phyloP scores from a whole-genome alignment of 164 flowering plant species.

The Vitis amurensis region DNA sequence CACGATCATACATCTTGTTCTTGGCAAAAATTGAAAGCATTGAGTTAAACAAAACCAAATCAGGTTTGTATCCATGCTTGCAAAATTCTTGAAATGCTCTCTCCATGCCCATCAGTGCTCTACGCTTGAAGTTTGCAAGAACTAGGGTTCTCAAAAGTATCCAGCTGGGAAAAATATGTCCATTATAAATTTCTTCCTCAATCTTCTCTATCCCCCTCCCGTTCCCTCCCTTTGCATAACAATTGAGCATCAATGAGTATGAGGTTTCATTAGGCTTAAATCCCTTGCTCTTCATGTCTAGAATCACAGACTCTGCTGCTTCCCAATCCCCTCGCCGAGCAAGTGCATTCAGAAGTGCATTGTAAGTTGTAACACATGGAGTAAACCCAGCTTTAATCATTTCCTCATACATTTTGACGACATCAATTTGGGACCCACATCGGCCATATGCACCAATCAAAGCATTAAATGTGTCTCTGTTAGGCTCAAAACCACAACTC shows the following conservation, averaged over 20 bases:
- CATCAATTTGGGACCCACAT: slow-evolving; percentile 64
- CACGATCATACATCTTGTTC: slow-evolving; percentile 65
- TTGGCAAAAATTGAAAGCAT: slow-evolving; percentile 80
- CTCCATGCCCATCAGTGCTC: slow-evolving; percentile 71
- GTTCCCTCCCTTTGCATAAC: slow-evolving; percentile 73
- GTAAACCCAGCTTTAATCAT: slow-evolving; percentile 75
- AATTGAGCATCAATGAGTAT: slow-evolving; percentile 72
- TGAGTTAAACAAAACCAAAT: slow-evolving; percentile 75
- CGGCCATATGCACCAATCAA: slow-evolving; percentile 85
- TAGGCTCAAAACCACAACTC: slow-evolving; percentile 93
- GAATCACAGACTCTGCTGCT: slow-evolving; percentile 67
- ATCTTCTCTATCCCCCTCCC: slow-evolving; percentile 55
- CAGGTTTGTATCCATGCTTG: slow-evolving; percentile 72
- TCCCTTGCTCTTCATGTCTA: slow-evolving; percentile 76
- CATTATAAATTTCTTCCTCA: slow-evolving; percentile 64
- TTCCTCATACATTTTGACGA: slow-evolving; percentile 57
- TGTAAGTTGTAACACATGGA: slow-evolving; percentile 79
- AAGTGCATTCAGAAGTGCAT: slow-evolving; percentile 80
- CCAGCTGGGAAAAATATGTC: slow-evolving; percentile 82
- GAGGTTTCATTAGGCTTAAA: slow-evolving; percentile 83
- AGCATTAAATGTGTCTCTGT: slow-evolving; percentile 78
- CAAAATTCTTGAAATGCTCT: slow-evolving; percentile 62
- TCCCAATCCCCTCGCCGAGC: slow-evolving; percentile 77
- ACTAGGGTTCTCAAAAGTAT: slow-evolving; percentile 74
- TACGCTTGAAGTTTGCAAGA: slow-evolving; percentile 70